These are phyloP conservation scores for Trametes gibbosa DNA, from an alignment of 768 basidiomycete genomes.

Conservation along the genomic window DNA sequence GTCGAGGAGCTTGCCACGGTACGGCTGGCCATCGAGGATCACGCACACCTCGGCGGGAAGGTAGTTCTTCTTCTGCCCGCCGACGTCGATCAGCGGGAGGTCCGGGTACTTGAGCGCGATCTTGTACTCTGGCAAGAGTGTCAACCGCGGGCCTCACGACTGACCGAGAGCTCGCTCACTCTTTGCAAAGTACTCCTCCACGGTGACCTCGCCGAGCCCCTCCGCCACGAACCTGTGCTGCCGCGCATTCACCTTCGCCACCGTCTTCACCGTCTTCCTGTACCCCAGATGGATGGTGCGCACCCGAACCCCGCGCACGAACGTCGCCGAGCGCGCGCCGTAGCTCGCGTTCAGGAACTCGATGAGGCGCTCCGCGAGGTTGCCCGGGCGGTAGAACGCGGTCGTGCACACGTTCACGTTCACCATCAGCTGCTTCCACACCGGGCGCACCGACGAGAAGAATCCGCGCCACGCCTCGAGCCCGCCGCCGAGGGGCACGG, in stretches of 20 bases:
- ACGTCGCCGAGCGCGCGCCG: conserved; percentile 57
- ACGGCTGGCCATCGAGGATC: conserved; percentile 42
- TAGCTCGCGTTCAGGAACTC: conserved; percentile 48
- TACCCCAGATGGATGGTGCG: conserved; percentile 71
- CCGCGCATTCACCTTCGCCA: conserved; percentile 41
- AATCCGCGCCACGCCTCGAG: conserved; percentile 59
- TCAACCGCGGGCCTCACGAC: not conserved
- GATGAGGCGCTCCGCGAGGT: conserved; percentile 42
- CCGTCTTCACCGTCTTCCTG: conserved; percentile 63
- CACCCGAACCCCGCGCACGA: conserved; percentile 65
- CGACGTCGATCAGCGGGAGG: conserved; percentile 48
- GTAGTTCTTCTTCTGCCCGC: conserved; percentile 39
- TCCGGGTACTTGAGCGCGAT: conserved; percentile 38
- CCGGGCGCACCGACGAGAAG: conserved; percentile 39
- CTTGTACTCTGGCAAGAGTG: conserved; percentile 38
- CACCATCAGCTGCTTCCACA: conserved; percentile 47
- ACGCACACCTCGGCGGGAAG: conserved; percentile 50
- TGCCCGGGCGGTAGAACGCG: conserved; percentile 43
- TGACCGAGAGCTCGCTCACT: conserved; percentile 34
- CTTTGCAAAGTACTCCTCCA: conserved; percentile 45
- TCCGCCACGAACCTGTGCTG: conserved; percentile 41
- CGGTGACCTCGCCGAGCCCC: conserved; percentile 40
- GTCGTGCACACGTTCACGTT: conserved; percentile 54
- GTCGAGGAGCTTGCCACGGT: conserved; percentile 51
- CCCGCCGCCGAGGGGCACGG: conserved; percentile 44